These are phyloP conservation scores for Rutstroemia sp. DNA, from an alignment of 2,329 filamentous ascomycete species.

Conservation along the genomic window DNA sequence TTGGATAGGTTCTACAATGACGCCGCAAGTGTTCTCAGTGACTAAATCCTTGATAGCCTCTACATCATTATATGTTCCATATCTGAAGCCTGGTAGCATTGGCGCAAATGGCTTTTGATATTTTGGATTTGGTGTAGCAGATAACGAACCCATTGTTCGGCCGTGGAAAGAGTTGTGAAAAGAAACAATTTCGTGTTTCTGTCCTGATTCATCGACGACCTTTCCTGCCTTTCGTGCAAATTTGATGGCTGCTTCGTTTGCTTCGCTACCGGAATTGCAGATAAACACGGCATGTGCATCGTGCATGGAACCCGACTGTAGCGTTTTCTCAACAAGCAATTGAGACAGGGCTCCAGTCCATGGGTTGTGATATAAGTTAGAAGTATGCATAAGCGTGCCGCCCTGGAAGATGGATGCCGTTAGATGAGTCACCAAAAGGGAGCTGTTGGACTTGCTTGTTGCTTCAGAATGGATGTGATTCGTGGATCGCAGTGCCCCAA, in stretches of 20 bases:
- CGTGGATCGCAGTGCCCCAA: conserved; percentile 85
- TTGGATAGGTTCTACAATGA: conserved; percentile 95
- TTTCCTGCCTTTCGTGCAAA: conserved; percentile 91
- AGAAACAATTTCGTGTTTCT: conserved; percentile 79
- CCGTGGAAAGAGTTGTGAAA: conserved; percentile 94
- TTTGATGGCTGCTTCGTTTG: conserved; percentile 96
- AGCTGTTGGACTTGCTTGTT: conserved; percentile 53
- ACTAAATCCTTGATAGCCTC: conserved; percentile 64
- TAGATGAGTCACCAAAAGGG: background rate
- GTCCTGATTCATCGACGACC: conserved; percentile 59
- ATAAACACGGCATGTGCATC: conserved; percentile 77
- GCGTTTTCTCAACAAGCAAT: conserved; percentile 74
- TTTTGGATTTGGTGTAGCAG: conserved; percentile 96
- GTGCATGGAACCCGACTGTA: conserved; percentile 73
- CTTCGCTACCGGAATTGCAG: conserved; percentile 94
- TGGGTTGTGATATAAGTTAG: conserved; percentile 94
- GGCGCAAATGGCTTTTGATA: conserved; percentile 93
- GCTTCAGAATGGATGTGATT: conserved; percentile 64
- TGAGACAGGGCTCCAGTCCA: conserved; percentile 90
- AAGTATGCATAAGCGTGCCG: conserved; percentile 78
- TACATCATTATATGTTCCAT: conserved; percentile 80
- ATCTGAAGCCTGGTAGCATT: conserved; percentile 89
- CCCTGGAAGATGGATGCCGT: conserved; percentile 37
- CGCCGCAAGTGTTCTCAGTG: conserved; percentile 80
- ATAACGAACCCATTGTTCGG: conserved; percentile 88